Base-by-base conservation (phyloP, 495 filamentous ascomycete genomes). In the Penicillium robsamsonii region DNA sequence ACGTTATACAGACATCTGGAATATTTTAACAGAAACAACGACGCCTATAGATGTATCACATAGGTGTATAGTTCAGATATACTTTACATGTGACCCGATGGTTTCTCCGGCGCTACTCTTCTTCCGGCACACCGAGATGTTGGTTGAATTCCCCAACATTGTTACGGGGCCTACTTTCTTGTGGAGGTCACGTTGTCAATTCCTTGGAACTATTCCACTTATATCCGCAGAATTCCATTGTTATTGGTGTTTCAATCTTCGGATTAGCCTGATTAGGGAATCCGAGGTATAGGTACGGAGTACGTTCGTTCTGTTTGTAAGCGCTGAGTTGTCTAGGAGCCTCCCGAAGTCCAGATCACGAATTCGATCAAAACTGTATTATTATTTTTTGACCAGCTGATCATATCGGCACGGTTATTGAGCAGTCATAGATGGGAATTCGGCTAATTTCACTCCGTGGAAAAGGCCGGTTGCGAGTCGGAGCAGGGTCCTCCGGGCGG, bases 401-500 rank as follows among this genome's bases (percentile, higher is more conserved):
- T n/a, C 44, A 41, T 33, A 41, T 33, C 44, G 46, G 43, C 44
- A 59, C 57, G 57, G 46, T 30, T 27, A 46, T 54, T 54, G 17
- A 54, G 10, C 27, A 53, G 7, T 24, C 35, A 40, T 24, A 7
- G n/a, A 25, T 30, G 9, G 41, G 4, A 54, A 37, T 37, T 58
- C 65, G 65, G 62, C 50, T 63, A 68, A 65, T 65, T 66, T 50
- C 41, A 6, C 41, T 47, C 15, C 20, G 22, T 46, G 13, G 20
- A 46, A 46, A 38, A 38, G 43, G 15, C 31, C 31, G 43, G 51
- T 53, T 12, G 18, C 24, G 52, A 54, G 22, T 52, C 69, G 69
- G 69, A 71, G 64, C 69, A 68, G 62, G 51, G 69, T 71, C 67
- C 67, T 71, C 69, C 69, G 69, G 55, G 46, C 45, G 63, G 60